These are phyloP conservation scores for Fusarium staphyleae DNA, from an alignment of 2,329 filamentous ascomycete species.

Conservation along the genomic window DNA sequence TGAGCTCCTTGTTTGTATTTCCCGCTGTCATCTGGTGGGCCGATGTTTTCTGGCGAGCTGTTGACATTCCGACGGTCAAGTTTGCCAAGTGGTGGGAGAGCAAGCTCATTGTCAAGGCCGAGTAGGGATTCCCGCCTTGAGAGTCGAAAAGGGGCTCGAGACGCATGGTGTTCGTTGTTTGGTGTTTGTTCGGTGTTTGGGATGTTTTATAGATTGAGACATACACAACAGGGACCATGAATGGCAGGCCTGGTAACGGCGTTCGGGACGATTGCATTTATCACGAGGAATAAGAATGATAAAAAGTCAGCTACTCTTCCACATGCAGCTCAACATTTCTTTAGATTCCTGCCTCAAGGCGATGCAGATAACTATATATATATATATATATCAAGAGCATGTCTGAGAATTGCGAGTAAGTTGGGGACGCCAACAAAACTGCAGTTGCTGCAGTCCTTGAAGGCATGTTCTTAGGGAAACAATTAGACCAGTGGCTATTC, in stretches of 20 bases:
- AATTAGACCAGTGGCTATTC: no score
- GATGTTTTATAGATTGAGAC: slow-evolving; percentile 2
- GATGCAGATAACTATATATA: slow-evolving; percentile 3
- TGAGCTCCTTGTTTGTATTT: slow-evolving; percentile 57
- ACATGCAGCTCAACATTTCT: neutral
- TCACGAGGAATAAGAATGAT: slow-evolving; percentile 11
- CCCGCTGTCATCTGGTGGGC: slow-evolving; percentile 61
- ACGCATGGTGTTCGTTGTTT: neutral
- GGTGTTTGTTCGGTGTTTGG: slow-evolving; percentile 16
- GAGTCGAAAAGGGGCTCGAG: slow-evolving; percentile 6
- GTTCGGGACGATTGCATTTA: slow-evolving; percentile 29
- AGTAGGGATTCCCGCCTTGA: slow-evolving; percentile 20
- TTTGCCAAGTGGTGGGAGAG: slow-evolving; percentile 64
- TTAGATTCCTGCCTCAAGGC: neutral
- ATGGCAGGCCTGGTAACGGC: slow-evolving; percentile 10
- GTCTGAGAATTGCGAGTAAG: no score
- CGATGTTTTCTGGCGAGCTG: slow-evolving; percentile 62
- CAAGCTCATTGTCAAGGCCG: slow-evolving; percentile 47
- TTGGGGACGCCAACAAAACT: no score
- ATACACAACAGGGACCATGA: slow-evolving; percentile 1
- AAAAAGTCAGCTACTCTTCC: neutral
- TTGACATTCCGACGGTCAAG: slow-evolving; percentile 63
- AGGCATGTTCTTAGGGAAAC: no score
- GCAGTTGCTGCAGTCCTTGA: no score
- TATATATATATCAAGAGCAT: neutral